Evolutionary conservation across 441 rosid genomes (phyloP).

Genomic region (Kokia cookei): DNA sequence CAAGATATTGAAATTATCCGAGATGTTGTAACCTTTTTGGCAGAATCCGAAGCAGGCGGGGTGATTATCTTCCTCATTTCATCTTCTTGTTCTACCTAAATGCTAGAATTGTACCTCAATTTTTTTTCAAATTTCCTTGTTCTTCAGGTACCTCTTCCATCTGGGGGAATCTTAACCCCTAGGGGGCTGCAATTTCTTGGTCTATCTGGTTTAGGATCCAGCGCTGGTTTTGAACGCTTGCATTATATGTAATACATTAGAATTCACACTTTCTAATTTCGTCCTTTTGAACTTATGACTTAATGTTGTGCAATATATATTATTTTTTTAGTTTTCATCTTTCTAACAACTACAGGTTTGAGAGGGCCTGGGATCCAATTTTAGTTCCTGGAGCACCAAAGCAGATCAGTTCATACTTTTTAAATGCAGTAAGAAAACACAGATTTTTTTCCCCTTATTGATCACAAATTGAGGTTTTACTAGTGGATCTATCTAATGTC

Average conservation of each 20-base stretch:
- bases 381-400: conserved; percentile 71
- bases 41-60: conserved; percentile 80
- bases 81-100: not conserved
- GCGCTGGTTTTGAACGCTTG: conserved; percentile 86
- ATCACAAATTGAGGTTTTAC: conserved; percentile 5
- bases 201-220: conserved; percentile 75
- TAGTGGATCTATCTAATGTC: conserved; percentile 7
- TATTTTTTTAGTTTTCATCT: not conserved
- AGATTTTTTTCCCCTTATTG: not conserved
- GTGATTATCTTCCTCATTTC: conserved; percentile 33
- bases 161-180: conserved; percentile 83
- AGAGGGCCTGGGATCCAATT: conserved; percentile 91
- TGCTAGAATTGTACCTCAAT: conserved; percentile 5
- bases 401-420: conserved; percentile 57
- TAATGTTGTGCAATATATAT: not conserved
- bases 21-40: conserved; percentile 63
- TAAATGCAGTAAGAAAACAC: conserved; percentile 59
- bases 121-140: not conserved
- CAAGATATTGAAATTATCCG: conserved; percentile 60
- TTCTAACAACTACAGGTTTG: conserved; percentile 44
- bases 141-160: conserved; percentile 78
- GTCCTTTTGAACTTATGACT: not conserved
- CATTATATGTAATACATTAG: conserved; percentile 68
- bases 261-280: not conserved
- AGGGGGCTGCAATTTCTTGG: conserved; percentile 84